phyloP scores from a whole-genome alignment of 2,329 filamentous ascomycete genomes.

The Rutstroemia sp. region DNA sequence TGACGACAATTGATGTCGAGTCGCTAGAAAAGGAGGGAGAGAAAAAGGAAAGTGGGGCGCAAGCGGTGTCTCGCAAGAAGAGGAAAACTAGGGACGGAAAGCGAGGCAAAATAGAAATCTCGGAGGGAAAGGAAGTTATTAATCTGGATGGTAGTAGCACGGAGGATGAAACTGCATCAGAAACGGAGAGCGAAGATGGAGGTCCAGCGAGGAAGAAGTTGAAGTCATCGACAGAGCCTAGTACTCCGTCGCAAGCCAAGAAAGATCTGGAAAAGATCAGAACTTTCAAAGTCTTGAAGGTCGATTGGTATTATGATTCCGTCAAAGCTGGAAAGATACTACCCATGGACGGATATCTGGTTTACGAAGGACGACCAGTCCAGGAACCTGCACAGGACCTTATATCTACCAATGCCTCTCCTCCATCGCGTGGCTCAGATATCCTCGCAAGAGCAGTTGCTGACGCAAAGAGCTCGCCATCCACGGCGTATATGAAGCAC shows the following conservation, averaged over 20 bases:
- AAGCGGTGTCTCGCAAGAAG: neutral
- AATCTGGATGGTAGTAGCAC: conserved; percentile 29
- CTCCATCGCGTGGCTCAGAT: neutral
- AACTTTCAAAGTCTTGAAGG: conserved; percentile 42
- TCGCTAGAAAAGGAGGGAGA: neutral
- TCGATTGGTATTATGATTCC: conserved; percentile 52
- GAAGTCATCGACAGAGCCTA: neutral
- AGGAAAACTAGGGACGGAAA: conserved; percentile 33
- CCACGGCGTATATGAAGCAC: conserved; percentile 17
- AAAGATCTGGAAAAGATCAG: neutral
- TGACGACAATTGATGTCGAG: neutral
- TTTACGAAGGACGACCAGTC: conserved; percentile 43
- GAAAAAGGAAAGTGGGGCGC: neutral
- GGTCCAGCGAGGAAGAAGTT: conserved; percentile 1
- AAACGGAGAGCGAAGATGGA: conserved; percentile 3
- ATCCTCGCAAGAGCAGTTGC: conserved; percentile 22
- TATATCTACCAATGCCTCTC: neutral
- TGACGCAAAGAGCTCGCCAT: conserved; percentile 6
- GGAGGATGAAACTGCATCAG: conserved; percentile 29
- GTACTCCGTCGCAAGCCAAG: neutral
- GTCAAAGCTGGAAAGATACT: conserved; percentile 38
- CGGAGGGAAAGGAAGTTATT: conserved; percentile 18
- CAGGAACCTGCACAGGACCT: neutral
- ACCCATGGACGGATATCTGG: conserved; percentile 42
- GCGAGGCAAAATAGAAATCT: conserved; percentile 15